Base-by-base conservation (phyloP, 768 basidiomycete species). In the Neoboletus subvelutipes region DNA sequence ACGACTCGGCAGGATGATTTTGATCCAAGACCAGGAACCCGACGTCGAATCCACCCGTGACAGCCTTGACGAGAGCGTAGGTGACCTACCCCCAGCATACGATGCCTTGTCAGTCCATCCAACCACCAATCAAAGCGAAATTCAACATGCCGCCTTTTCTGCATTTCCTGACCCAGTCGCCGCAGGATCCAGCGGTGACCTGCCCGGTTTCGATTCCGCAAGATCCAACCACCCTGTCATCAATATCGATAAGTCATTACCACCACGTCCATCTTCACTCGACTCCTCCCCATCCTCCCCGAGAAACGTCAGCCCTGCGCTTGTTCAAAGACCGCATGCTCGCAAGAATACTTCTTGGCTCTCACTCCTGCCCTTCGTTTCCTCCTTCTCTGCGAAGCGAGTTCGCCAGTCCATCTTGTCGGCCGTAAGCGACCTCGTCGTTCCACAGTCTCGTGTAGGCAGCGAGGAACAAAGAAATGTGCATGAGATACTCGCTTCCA, bases 351-450 rank as follows among this genome's bases (percentile, higher is more conserved):
- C 36, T 2, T 59, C 71, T 9, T 73, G 73, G 76, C 52, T 75
- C 37, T 72, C 71, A 17, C 37, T 58, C 46, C 40, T 71, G 1
- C 61, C 71, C 10, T 69, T 73, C 47, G 62, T 45, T 50, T 63
- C 63, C 5, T 60, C 73, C 5, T 52, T 61, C 20, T 64, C 72
- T 5, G 62, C 77, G 3, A 77, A 78, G 43, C 80, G 85, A 51
- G 79, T 84, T 22, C 78, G 77, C 20, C 65, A 67, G 29, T 85
- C 85, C 0, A 75, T 86, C 9, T 69, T 81, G 2, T 75, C 76
- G 2, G 75, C 83, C 20, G 61, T 88, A 13, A 77, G 78, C 13
- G 85, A 86, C 63, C 75, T 85, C 29, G 79, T 83, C 11, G 22
- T 54, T 15, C 53, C 58, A 5, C 54, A 58, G 1, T 56, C 59